Base-by-base conservation (phyloP, 108 stramenopile genomes). In the Pseudonitzschia delicatissima region DNA sequence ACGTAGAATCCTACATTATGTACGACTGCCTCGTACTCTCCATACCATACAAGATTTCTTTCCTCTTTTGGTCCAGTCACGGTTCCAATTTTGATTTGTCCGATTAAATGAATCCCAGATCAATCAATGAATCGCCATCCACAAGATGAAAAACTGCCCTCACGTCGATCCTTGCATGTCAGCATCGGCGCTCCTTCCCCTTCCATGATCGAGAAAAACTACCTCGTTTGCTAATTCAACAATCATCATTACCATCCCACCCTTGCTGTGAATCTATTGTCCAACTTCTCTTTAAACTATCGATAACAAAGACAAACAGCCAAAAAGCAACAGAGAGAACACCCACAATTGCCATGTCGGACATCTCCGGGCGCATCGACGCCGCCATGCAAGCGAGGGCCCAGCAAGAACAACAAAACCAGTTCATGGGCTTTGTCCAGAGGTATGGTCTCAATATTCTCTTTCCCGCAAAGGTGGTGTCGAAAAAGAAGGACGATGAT, bases 401-500 rank as follows among this genome's bases (percentile, higher is more conserved):
- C 28, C 64, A 60, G n/a, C 69, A 77, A 37, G 40, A 67, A 37
- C 65, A 71, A 23, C 40, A 77, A 35, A 36, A 27, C 17, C 67
- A 77, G 40, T 71, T 73, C 52, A 49, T 32, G 47, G 28, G 23
- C 28, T 77, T 77, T 62, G 55, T 76, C 28, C 55, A 64, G 27
- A 7, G 36, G 27, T 77, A 77, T 61, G 39, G 62, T 23, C n/a
- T 70, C 48, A 77, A 67, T 52, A 29, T 76, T 5, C 63, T 76
- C 57, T 76, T 71, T 71, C 76, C 76, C 29, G 76, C 76, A n/a
- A 53, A 23, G 5, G 76, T 77, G 0, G 35, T 35, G 3, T 13
- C 69, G 12, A 76, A 76, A 31, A 45, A 64, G 0, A 57, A 55
- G 13, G 32, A 11, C 17, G 51, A 53, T 8, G 53, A 31, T 33